These are phyloP conservation scores for Spiraea crenata DNA, from an alignment of 331 rosid species.

Conservation along the genomic window DNA sequence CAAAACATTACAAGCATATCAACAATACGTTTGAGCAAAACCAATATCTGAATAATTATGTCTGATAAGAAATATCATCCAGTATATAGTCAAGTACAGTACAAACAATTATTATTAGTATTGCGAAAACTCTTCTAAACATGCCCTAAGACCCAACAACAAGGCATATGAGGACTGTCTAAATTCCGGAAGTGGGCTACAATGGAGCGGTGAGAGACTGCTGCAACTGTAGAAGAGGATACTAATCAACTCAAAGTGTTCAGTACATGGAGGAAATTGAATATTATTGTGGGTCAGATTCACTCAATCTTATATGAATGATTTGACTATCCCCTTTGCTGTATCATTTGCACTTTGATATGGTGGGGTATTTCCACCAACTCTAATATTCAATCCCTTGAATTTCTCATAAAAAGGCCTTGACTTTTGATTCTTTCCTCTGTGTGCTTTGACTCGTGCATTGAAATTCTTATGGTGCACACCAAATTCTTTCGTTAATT, in stretches of 20 bases:
- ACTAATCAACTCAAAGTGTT: neutral
- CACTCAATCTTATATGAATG: neutral
- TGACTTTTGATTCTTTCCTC: neutral
- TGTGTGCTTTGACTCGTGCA: neutral
- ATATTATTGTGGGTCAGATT: neutral
- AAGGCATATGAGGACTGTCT: no score
- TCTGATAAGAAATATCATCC: no score
- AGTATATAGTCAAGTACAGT: no score
- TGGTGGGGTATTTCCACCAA: neutral
- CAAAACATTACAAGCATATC: no score
- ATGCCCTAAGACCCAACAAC: no score
- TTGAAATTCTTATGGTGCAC: neutral
- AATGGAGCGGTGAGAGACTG: conserved; percentile 1
- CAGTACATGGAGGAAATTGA: no score
- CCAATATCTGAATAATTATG: no score
- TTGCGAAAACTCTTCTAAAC: no score
- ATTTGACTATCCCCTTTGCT: neutral
- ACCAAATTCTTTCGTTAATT: neutral
- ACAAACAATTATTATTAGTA: no score
- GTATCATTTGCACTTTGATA: neutral
- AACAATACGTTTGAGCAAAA: no score
- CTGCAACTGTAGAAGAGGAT: neutral
- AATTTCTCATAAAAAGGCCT: neutral
- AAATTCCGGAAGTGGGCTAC: neutral
- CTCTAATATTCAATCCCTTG: neutral